Evolutionary conservation across 2,329 filamentous ascomycete species (phyloP).

Genomic region (Colletotrichum gigasporum): DNA sequence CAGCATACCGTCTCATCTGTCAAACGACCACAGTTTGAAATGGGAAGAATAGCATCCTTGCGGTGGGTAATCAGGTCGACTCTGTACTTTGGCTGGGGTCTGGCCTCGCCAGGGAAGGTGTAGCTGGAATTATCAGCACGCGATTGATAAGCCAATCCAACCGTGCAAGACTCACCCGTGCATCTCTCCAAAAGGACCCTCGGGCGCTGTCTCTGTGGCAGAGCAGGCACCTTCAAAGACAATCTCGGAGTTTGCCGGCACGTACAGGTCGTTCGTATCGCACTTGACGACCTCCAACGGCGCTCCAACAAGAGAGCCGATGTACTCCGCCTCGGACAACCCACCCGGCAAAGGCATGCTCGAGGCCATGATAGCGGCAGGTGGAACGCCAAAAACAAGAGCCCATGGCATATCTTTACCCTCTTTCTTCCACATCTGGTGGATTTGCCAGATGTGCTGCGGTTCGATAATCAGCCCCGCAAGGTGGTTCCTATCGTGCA

Average conservation of each 20-base stretch:
- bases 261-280: constrained; percentile 57
- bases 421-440: constrained; percentile 54
- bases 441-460: constrained; percentile 57
- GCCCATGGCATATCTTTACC: constrained; percentile 58
- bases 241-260: constrained; percentile 61
- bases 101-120: background rate
- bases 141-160: background rate
- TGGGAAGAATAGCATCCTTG: constrained; percentile 56
- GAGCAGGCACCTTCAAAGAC: constrained; percentile 60
- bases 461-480: constrained; percentile 51
- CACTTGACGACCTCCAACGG: constrained; percentile 60
- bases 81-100: constrained; percentile 47
- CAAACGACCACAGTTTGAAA: constrained; percentile 54
- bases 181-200: constrained; percentile 60
- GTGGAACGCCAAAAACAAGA: constrained; percentile 57
- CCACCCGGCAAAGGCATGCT: constrained; percentile 60
- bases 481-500: constrained; percentile 52
- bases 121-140: constrained; percentile 40
- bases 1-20: constrained; percentile 51
- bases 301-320: constrained; percentile 55
- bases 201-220: constrained; percentile 49
- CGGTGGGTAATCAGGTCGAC: constrained; percentile 59
- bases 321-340: constrained; percentile 56
- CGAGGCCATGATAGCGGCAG: constrained; percentile 57
- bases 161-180: constrained; percentile 31